Percentiles rank a stretch among this genome's conserved stretches.
phyloP scores from a whole-genome alignment of 495 filamentous ascomycete genomes.

The Stereocaulon alpinum region DNA sequence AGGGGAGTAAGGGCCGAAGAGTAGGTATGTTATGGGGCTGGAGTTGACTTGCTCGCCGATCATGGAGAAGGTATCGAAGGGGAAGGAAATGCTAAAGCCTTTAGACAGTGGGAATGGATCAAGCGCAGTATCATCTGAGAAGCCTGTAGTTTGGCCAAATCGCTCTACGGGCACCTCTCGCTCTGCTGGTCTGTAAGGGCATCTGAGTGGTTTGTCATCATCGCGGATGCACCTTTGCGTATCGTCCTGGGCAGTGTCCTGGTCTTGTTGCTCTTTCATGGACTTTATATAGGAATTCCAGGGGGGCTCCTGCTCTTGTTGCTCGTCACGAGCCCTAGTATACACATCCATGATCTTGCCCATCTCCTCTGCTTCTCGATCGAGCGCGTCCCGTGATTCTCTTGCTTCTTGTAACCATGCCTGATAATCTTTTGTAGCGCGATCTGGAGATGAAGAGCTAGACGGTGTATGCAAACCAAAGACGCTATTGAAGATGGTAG shows the following conservation, averaged over 20 bases:
- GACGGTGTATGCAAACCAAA: slow-evolving; percentile 37
- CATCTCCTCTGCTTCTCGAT: slow-evolving; percentile 9
- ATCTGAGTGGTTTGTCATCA: slow-evolving; percentile 2
- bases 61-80: not conserved
- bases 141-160: not conserved
- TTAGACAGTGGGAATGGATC: not conserved
- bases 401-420: slow-evolving; percentile 12
- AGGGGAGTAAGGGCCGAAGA: slow-evolving; percentile 44
- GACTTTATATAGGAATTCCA: slow-evolving; percentile 7
- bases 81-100: not conserved
- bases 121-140: not conserved
- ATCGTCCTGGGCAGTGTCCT: not conserved
- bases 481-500: slow-evolving; percentile 43
- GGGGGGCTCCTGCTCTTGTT: not conserved
- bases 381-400: slow-evolving; percentile 1
- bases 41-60: slow-evolving; percentile 1
- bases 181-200: slow-evolving; percentile 14
- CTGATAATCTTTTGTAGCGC: slow-evolving; percentile 8
- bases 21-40: slow-evolving; percentile 33
- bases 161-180: slow-evolving; percentile 1
- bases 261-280: slow-evolving; percentile 1
- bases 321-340: slow-evolving; percentile 6
- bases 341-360: slow-evolving; percentile 12
- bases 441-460: slow-evolving; percentile 20
- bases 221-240: not conserved